These are phyloP conservation scores for Pythium sukuiense DNA, from an alignment of 352 stramenopile genomes.

Conservation along the genomic window DNA sequence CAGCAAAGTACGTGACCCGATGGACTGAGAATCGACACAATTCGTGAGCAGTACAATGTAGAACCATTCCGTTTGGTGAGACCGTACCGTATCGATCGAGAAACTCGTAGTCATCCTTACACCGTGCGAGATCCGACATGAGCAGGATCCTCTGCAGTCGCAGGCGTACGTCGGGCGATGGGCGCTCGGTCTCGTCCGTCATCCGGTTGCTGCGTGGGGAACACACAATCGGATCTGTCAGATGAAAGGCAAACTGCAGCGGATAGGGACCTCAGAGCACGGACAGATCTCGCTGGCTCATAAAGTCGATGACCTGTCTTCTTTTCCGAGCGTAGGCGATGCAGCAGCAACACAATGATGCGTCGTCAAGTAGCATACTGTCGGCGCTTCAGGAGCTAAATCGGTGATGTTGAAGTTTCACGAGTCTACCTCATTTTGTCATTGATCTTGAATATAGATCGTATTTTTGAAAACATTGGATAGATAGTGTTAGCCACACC, in stretches of 20 bases:
- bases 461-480: conserved; percentile 1
- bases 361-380: no score
- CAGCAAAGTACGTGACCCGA: conserved; percentile 61
- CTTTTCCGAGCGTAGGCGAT: no score
- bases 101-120: conserved; percentile 62
- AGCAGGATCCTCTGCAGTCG: conserved; percentile 50
- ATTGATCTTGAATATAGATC: not conserved
- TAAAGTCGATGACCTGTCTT: not conserved
- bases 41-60: not conserved
- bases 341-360: no score
- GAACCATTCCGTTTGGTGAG: no score
- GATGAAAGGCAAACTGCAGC: not conserved
- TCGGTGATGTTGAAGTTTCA: conserved; percentile 9
- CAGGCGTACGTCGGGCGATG: conserved; percentile 39
- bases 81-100: conserved; percentile 61
- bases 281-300: conserved; percentile 4
- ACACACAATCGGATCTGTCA: not conserved
- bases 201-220: not conserved
- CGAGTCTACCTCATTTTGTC: not conserved
- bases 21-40: conserved; percentile 36
- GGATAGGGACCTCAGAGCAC: not conserved
- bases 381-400: no score
- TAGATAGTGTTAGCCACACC: conserved; percentile 11
- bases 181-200: conserved; percentile 30
- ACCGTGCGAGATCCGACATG: conserved; percentile 39